phyloP scores from a whole-genome alignment of 345 rosid species.

The Arabidopsis arenosa region DNA sequence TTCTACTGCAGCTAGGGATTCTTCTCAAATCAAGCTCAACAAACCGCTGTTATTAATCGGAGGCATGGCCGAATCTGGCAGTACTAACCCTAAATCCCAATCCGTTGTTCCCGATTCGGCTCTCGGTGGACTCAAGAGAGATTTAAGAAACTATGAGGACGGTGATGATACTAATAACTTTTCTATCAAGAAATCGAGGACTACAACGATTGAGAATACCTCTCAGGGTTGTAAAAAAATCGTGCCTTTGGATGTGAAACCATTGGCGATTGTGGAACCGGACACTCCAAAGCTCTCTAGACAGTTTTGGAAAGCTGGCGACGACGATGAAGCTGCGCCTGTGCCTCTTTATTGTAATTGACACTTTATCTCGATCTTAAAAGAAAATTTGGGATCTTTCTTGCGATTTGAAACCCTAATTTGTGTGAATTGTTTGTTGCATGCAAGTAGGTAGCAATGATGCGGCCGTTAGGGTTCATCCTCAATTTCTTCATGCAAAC shows the following conservation, averaged over 20 bases:
- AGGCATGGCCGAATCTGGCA: neutral
- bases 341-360: slow-evolving; percentile 35
- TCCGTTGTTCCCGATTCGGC: neutral
- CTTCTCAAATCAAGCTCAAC: neutral
- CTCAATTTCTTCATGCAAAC: slow-evolving; percentile 87
- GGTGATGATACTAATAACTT: slow-evolving; percentile 1
- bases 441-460: slow-evolving; percentile 62
- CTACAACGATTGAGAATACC: neutral
- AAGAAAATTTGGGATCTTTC: neutral
- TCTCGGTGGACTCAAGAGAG: slow-evolving; percentile 25
- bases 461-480: slow-evolving; percentile 78
- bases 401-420: slow-evolving; percentile 6
- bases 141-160: neutral
- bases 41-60: slow-evolving; percentile 22
- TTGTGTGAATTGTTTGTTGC: slow-evolving; percentile 10
- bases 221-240: neutral
- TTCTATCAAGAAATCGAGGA: slow-evolving; percentile 43
- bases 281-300: slow-evolving; percentile 41
- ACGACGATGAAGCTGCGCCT: slow-evolving; percentile 48
- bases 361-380: neutral
- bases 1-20: slow-evolving; percentile 12
- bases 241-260: slow-evolving; percentile 18
- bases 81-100: slow-evolving; percentile 14
- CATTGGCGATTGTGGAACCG: slow-evolving; percentile 19
- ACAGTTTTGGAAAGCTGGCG: slow-evolving; percentile 76